Percentiles rank a stretch among this genome's conserved stretches.
Conservation (phyloP, 2,329 filamentous ascomycete species). For the Aspergillus alliaceus region DNA sequence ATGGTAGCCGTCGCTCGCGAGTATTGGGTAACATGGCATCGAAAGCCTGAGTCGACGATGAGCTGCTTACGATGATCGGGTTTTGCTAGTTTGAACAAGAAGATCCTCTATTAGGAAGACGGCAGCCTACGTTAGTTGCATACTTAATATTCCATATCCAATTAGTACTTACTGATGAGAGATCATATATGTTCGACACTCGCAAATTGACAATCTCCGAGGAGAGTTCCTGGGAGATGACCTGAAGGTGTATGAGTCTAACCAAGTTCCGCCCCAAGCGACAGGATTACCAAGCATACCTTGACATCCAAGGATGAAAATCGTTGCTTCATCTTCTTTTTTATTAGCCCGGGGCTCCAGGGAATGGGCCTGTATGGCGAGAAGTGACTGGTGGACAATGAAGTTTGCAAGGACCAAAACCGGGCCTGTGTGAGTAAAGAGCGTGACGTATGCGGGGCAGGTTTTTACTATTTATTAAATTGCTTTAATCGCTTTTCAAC, state of each 20-base stretch:
- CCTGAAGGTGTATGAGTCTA: constrained; percentile 53
- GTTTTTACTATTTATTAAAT: constrained; percentile 10
- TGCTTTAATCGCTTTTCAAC: too few relatives aligned
- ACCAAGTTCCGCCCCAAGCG: background rate
- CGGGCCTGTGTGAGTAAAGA: constrained; percentile 10
- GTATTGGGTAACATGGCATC: constrained; percentile 91
- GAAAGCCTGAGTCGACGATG: constrained; percentile 91
- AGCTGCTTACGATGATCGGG: constrained; percentile 86
- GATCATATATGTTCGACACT: constrained; percentile 91
- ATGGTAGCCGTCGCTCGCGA: constrained; percentile 79
- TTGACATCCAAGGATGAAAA: constrained; percentile 60
- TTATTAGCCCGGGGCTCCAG: background rate
- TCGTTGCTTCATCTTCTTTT: constrained; percentile 55
- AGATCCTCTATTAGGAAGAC: constrained; percentile 64
- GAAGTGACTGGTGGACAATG: constrained; percentile 10
- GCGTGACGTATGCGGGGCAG: constrained; percentile 42
- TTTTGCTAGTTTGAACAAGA: constrained; percentile 92
- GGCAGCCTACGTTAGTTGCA: constrained; percentile 10
- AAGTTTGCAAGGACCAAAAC: constrained; percentile 8
- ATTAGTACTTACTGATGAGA: constrained; percentile 65
- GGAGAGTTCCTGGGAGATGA: constrained; percentile 91
- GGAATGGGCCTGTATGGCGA: constrained; percentile 13
- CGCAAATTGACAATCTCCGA: constrained; percentile 73
- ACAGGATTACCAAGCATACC: constrained; percentile 33
- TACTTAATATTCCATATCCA: background rate